Percentiles rank a stretch among this genome's conserved stretches.
Evolutionary conservation across 176 grass and related monocot genomes (phyloP).

Genomic region (Zea luxurians): DNA sequence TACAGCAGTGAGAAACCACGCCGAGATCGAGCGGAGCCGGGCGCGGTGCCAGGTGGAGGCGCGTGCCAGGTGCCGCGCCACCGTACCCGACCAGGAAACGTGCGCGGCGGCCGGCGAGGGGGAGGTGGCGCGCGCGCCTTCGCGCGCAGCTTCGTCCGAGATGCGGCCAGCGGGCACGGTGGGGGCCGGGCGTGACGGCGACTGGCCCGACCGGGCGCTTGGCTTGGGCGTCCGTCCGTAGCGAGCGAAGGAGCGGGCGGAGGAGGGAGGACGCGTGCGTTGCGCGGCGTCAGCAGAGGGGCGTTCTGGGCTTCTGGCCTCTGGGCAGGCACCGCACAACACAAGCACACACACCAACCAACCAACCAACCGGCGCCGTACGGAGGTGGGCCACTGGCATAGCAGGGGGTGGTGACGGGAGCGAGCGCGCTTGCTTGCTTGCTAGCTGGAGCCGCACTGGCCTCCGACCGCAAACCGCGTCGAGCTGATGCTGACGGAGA

Average conservation of each 20-base stretch:
- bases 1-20: slow-evolving; percentile 44
- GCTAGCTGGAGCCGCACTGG: slow-evolving; percentile 85
- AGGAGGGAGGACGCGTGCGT: not conserved
- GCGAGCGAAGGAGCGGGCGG: too few species aligned
- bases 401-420: too few species aligned
- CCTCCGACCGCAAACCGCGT: slow-evolving; percentile 56
- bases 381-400: not conserved
- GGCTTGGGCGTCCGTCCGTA: not conserved
- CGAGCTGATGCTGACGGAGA: slow-evolving; percentile 12
- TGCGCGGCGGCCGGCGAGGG: too few species aligned
- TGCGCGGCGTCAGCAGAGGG: slow-evolving; percentile 35
- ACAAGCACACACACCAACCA: slow-evolving; percentile 21
- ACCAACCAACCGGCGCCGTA: slow-evolving; percentile 2
- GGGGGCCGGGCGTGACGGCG: slow-evolving; percentile 3
- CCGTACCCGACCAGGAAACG: too few species aligned
- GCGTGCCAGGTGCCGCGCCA: not conserved
- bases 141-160: slow-evolving; percentile 55
- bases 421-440: slow-evolving; percentile 8
- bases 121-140: not conserved
- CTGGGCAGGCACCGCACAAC: slow-evolving; percentile 17
- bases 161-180: not conserved
- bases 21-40: not conserved
- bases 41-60: too few species aligned
- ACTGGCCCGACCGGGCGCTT: not conserved
- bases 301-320: slow-evolving; percentile 37